These are phyloP conservation scores for Creolimax fragrantissima DNA, from an alignment of 78 protist species.

Conservation along the genomic window DNA sequence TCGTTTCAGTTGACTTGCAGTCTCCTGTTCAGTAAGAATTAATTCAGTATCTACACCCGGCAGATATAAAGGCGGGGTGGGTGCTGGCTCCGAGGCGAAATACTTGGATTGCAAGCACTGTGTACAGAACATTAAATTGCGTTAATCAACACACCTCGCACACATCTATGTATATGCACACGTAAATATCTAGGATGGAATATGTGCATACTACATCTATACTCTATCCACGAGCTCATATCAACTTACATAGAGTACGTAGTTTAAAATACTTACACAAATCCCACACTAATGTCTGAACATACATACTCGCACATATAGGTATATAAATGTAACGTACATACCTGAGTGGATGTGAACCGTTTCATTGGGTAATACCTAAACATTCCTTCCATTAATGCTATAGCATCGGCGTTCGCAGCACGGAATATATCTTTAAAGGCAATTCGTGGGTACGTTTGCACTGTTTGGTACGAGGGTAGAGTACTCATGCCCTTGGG, in stretches of 20 bases:
- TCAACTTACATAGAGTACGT: too few relatives aligned
- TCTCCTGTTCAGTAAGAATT: background rate
- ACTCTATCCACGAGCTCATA: background rate
- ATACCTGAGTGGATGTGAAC: background rate
- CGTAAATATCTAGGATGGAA: background rate
- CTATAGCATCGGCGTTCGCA: background rate
- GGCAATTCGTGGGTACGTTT: background rate
- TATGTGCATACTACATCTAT: background rate
- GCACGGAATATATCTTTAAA: background rate
- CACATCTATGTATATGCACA: background rate
- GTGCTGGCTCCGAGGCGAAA: background rate
- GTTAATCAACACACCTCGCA: too few relatives aligned
- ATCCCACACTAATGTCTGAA: background rate
- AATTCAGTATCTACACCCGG: background rate
- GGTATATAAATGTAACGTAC: background rate
- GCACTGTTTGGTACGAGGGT: background rate
- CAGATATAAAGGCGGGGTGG: background rate
- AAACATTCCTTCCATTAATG: background rate
- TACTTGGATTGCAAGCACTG: background rate
- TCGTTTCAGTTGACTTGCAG: background rate
- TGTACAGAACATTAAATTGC: too few relatives aligned
- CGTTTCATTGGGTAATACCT: background rate
- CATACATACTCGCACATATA: background rate
- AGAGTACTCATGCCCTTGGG: background rate
- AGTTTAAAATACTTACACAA: too few relatives aligned